Evolutionary conservation across 495 filamentous ascomycete genomes (phyloP).

Genomic region (Neurospora sp.): DNA sequence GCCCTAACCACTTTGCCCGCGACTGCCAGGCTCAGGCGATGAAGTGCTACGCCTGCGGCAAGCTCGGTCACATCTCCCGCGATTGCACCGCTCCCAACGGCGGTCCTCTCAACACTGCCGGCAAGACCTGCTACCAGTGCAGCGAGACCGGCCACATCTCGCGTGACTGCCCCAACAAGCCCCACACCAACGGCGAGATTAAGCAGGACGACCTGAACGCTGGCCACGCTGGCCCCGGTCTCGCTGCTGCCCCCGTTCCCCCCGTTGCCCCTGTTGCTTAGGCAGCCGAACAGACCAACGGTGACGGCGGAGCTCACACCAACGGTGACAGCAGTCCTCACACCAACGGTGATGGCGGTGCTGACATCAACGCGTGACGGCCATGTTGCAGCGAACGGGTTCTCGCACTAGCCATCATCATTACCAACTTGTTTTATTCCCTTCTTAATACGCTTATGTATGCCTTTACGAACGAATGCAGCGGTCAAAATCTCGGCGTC

Average conservation of each 20-base stretch:
- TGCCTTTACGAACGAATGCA: slow-evolving; percentile 1
- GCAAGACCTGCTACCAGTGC: slow-evolving; percentile 98
- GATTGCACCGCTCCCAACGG: slow-evolving; percentile 98
- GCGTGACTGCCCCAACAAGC: slow-evolving; percentile 73
- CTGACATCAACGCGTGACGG: neutral
- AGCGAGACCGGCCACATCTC: slow-evolving; percentile 93
- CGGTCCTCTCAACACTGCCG: slow-evolving; percentile 86
- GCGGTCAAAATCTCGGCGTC: neutral
- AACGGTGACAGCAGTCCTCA: neutral
- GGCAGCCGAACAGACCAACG: slow-evolving; percentile 19
- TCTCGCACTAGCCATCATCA: neutral
- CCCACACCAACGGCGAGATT: slow-evolving; percentile 37
- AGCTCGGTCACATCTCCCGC: slow-evolving; percentile 93
- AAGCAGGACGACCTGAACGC: slow-evolving; percentile 23
- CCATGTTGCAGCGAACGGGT: neutral
- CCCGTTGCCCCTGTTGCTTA: slow-evolving; percentile 19
- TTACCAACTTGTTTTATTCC: neutral
- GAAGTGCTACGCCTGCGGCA: slow-evolving; percentile 99
- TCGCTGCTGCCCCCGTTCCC: slow-evolving; percentile 19
- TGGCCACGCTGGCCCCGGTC: slow-evolving; percentile 3
- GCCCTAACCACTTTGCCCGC: slow-evolving; percentile 95
- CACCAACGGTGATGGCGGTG: neutral
- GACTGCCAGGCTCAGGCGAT: slow-evolving; percentile 99
- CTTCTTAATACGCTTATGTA: neutral
- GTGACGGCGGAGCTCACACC: neutral